Evolutionary conservation across 805 yeast genomes (phyloP), one percentile per base, ranked within the genome.

Genomic region (Candida maris): DNA sequence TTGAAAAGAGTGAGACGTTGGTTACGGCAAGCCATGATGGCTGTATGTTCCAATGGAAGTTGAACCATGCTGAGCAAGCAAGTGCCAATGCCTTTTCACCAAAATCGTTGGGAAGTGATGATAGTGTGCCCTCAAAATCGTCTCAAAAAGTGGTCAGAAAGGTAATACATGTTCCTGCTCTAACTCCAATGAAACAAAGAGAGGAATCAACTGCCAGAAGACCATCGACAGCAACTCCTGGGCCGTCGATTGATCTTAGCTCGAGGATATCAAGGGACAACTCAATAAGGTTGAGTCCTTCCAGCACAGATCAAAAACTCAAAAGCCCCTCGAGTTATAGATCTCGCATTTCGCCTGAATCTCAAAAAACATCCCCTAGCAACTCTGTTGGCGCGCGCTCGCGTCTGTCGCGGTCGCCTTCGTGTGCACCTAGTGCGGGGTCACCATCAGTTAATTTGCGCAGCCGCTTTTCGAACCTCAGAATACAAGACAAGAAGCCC

Each of bases 11-110:
- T 10, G 47, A 46, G 2, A 40, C 49, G 4, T 50, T 63, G 12
- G 51, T 73, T 1, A 65, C 79, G 0, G 61, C 74, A 12, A 70
- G 79, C 15, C 59, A 58, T 6, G 79, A 71, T 46, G 83, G 81
- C 0, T 75, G 81, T 49, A 50, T 76, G 34, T 75, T 77, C 41
- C 54, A 51, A 5, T 77, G 82, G 82, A 45, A 48, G 3, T 22
- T 51, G 10, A 39, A 36, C 15, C 7, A 41, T 15, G 19, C 21
- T 10, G 20, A 19, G 9, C 13, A 22, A 2, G 21, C 42, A 13
- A 41, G 26, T 5, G 34, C 47, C 1, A 28, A 33, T 5, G 29
- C 37, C 8, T 40, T 44, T 8, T 38, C 48, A 6, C 41, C 52
- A 9, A 27, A 37, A n/a, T 27, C 49, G 2, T 23, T 42, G 8